Percentiles rank a stretch among this genome's conserved stretches.
Conservation (phyloP, 2,329 filamentous ascomycete genomes). For the Colletotrichum somersetense region DNA sequence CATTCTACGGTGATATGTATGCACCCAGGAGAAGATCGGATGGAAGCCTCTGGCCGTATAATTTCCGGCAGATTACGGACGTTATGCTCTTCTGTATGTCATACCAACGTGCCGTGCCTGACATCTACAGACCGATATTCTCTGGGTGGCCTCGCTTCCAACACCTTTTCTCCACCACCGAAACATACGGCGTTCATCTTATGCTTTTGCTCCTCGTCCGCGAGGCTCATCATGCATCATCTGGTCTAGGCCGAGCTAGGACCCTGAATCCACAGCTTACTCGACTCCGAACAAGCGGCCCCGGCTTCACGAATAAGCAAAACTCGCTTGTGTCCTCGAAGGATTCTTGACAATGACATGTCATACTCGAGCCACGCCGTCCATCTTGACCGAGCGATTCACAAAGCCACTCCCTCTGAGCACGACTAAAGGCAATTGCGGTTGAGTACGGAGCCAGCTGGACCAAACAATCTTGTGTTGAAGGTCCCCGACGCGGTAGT, state of each 20-base stretch:
- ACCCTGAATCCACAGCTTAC: neutral
- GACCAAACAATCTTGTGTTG: neutral
- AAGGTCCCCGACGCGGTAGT: conserved; percentile 48
- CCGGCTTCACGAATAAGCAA: neutral
- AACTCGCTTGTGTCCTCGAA: neutral
- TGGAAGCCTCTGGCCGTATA: conserved; percentile 45
- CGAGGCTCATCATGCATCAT: no score
- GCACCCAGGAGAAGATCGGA: neutral
- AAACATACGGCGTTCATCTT: neutral
- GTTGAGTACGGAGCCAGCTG: neutral
- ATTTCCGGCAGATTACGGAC: conserved; percentile 50
- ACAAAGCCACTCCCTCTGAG: neutral
- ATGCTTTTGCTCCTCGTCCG: neutral
- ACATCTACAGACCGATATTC: neutral
- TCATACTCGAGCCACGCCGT: neutral
- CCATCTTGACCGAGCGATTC: neutral
- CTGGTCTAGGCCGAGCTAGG: neutral
- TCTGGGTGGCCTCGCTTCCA: neutral
- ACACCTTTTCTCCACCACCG: neutral
- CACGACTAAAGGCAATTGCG: neutral
- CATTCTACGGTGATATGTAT: neutral
- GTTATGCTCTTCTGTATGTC: neutral
- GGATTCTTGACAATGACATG: neutral
- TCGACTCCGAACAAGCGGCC: neutral
- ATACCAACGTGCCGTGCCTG: neutral